Evolutionary conservation across 106 monocot species (phyloP).

Genomic region (Ottelia alismoides): DNA sequence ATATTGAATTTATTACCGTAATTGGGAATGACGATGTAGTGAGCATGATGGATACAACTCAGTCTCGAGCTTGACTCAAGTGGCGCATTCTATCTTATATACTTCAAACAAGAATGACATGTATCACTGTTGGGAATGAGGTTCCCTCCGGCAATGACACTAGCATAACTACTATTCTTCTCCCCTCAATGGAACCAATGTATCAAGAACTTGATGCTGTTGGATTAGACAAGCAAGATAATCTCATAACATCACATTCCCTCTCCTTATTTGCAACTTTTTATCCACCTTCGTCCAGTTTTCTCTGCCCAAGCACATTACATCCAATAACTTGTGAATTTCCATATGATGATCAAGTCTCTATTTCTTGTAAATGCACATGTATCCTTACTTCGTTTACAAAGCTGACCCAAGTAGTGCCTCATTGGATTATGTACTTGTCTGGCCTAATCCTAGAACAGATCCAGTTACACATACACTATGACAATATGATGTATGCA

Average conservation of each 20-base stretch:
- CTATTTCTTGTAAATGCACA: constrained; percentile 5
- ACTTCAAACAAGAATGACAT: too few species aligned
- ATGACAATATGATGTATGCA: too few species aligned
- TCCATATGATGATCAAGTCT: constrained; percentile 3
- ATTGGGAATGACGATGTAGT: too few species aligned
- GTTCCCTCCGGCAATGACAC: constrained; percentile 11
- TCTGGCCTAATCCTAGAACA: constrained; percentile 1
- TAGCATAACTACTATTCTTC: neutral
- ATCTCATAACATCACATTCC: constrained; percentile 3
- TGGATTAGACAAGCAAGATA: constrained; percentile 1
- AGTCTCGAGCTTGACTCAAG: too few species aligned
- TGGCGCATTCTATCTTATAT: too few species aligned
- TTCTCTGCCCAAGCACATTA: constrained; percentile 1
- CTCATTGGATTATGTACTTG: too few species aligned
- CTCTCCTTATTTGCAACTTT: neutral
- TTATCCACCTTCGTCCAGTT: neutral
- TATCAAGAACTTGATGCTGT: constrained; percentile 1
- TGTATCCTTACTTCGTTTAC: constrained; percentile 11
- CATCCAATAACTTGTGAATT: constrained; percentile 1
- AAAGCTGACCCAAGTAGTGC: too few species aligned
- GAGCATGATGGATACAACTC: too few species aligned
- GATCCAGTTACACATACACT: constrained; percentile 3
- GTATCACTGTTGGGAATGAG: too few species aligned
- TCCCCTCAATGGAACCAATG: constrained; percentile 2
- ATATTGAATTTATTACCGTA: constrained; percentile 3